Conservation (phyloP, 2,329 filamentous ascomycete genomes). For the Chalaropsis thielavioides region DNA sequence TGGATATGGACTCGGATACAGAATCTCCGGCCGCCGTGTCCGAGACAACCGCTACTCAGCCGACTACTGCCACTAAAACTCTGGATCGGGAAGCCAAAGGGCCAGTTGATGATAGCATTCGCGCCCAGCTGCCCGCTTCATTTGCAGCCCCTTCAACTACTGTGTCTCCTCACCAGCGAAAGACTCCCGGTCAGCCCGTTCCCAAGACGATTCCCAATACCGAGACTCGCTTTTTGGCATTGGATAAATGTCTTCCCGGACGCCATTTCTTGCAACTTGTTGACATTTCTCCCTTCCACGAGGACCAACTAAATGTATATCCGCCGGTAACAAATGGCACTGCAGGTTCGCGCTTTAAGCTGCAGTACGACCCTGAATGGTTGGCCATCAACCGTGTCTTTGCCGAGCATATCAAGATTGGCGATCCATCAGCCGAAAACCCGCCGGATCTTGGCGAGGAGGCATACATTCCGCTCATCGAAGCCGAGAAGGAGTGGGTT, state of each 20-base stretch:
- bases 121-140: slow-evolving; percentile 61
- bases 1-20: slow-evolving; percentile 44
- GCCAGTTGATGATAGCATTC: slow-evolving; percentile 37
- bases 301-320: slow-evolving; percentile 20
- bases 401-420: slow-evolving; percentile 47
- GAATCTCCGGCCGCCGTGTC: slow-evolving; percentile 24
- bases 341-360: slow-evolving; percentile 42
- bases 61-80: background rate
- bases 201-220: slow-evolving; percentile 64
- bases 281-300: slow-evolving; percentile 40
- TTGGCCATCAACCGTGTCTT: slow-evolving; percentile 83
- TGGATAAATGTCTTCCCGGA: slow-evolving; percentile 78
- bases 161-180: slow-evolving; percentile 22
- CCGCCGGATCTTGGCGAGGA: slow-evolving; percentile 52
- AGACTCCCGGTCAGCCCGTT: slow-evolving; percentile 44
- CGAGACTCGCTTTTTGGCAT: slow-evolving; percentile 66
- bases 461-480: slow-evolving; percentile 52
- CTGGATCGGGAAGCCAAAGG: slow-evolving; percentile 13
- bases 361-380: slow-evolving; percentile 89
- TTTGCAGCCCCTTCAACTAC: slow-evolving; percentile 38
- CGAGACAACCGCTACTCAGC: background rate
- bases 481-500: slow-evolving; percentile 63
- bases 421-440: slow-evolving; percentile 39
- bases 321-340: slow-evolving; percentile 18
- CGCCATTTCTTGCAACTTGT: slow-evolving; percentile 72